These are phyloP conservation scores for Paramecium sonneborni DNA, from an alignment of 73 alveolate species.

Conservation along the genomic window DNA sequence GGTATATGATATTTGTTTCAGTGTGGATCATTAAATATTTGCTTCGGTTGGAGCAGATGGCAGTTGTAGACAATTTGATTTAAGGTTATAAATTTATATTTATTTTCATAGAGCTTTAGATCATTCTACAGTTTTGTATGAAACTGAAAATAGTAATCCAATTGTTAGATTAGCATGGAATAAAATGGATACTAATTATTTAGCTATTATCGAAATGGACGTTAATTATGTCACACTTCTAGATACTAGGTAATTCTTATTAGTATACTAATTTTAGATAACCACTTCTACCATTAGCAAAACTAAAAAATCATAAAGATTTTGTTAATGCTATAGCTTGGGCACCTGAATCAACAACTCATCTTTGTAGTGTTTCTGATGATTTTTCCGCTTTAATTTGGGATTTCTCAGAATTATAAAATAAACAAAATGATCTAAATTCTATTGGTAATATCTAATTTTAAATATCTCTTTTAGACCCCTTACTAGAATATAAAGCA, in stretches of 20 bases:
- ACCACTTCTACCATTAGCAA: conserved; percentile 90
- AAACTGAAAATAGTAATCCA: conserved; percentile 85
- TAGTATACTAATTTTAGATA: conserved; percentile 62
- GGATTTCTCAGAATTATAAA: conserved; percentile 85
- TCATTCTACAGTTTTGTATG: conserved; percentile 97
- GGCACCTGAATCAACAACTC: conserved; percentile 96
- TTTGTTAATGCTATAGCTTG: conserved; percentile 95
- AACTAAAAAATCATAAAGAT: conserved; percentile 87
- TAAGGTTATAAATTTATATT: conserved; percentile 61
- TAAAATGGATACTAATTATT: conserved; percentile 84
- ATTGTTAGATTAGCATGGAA: conserved; percentile 95
- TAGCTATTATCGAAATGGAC: conserved; percentile 96
- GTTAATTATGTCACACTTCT: conserved; percentile 82
- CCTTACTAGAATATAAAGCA: conserved; percentile 70
- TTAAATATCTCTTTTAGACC: conserved; percentile 50
- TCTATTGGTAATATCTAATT: background rate
- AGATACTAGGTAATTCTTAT: conserved; percentile 72
- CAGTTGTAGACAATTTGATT: conserved; percentile 95
- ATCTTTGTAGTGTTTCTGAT: conserved; percentile 96
- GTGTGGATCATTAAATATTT: conserved; percentile 88
- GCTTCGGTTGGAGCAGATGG: conserved; percentile 99
- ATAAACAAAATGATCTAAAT: background rate
- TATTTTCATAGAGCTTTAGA: conserved; percentile 80
- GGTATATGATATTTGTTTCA: conserved; percentile 97
- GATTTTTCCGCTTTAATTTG: conserved; percentile 91